phyloP scores from a whole-genome alignment of 1,139 yeast species.

The Meyerozyma guilliermondii region DNA sequence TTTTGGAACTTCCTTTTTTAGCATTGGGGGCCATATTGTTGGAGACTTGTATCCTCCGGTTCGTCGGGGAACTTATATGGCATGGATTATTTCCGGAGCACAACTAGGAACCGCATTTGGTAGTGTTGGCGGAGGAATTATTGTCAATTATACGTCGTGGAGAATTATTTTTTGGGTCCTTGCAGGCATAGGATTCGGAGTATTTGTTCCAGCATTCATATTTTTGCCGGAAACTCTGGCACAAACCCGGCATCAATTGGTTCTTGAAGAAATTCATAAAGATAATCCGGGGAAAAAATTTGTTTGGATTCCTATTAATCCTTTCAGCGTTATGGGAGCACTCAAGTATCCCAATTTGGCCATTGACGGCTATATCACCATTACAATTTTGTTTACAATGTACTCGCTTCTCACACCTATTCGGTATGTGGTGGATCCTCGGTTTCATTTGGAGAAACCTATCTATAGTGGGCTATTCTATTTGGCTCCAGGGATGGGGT shows the following conservation, averaged over 20 bases:
- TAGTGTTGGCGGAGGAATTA: constrained; percentile 41
- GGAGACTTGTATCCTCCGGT: constrained; percentile 43
- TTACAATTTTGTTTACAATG: constrained; percentile 42
- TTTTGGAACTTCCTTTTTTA: constrained; percentile 50
- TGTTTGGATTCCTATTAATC: constrained; percentile 38
- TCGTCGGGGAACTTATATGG: constrained; percentile 44
- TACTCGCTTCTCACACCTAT: constrained; percentile 50
- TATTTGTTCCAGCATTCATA: constrained; percentile 22
- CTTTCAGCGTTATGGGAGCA: constrained; percentile 34
- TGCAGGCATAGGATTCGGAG: constrained; percentile 32
- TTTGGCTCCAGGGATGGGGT: constrained; percentile 50
- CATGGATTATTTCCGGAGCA: constrained; percentile 37
- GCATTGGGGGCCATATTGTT: constrained; percentile 41
- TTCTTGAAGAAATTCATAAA: constrained; percentile 7
- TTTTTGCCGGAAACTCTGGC: constrained; percentile 39
- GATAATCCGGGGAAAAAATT: constrained; percentile 19
- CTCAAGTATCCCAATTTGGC: constrained; percentile 36
- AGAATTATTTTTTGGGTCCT: constrained; percentile 45
- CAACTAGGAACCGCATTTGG: constrained; percentile 48
- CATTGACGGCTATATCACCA: constrained; percentile 39
- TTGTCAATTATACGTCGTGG: constrained; percentile 48
- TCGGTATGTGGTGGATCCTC: constrained; percentile 47
- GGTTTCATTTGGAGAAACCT: constrained; percentile 43
- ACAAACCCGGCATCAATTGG: constrained; percentile 18
- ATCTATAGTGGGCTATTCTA: constrained; percentile 47